Conservation (phyloP, 768 basidiomycete species). For the Psilocybe sp. region DNA sequence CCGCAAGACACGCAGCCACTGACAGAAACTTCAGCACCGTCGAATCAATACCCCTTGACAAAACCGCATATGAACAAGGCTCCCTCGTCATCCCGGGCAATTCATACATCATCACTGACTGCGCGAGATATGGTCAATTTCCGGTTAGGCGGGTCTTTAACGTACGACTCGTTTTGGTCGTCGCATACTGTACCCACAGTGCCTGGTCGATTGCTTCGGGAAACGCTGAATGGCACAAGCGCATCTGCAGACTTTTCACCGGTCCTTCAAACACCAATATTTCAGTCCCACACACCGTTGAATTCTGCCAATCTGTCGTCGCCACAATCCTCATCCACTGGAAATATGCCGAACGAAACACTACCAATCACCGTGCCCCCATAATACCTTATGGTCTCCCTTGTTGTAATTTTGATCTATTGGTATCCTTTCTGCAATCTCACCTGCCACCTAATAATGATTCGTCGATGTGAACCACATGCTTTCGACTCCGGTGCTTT, state of each 20-base stretch:
- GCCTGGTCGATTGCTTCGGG: conserved; percentile 11
- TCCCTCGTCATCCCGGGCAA: conserved; percentile 11
- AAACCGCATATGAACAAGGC: conserved; percentile 16
- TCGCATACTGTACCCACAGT: conserved; percentile 35
- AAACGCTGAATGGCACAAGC: not conserved
- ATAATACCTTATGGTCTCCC: conserved; percentile 7
- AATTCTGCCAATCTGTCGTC: not conserved
- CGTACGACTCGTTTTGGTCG: conserved; percentile 67
- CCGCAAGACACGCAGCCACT: not conserved
- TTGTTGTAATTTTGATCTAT: conserved; percentile 16
- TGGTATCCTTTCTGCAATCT: conserved; percentile 13
- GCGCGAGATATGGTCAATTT: conserved; percentile 25
- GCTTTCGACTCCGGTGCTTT: conserved; percentile 11
- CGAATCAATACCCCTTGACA: too few relatives aligned
- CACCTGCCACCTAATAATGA: conserved; percentile 16
- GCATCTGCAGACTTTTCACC: conserved; percentile 1
- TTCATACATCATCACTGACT: conserved; percentile 14
- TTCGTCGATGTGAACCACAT: conserved; percentile 7
- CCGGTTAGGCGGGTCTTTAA: conserved; percentile 33
- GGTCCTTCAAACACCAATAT: conserved; percentile 7
- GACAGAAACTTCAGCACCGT: not conserved
- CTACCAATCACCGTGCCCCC: conserved; percentile 8
- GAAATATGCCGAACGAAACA: not conserved
- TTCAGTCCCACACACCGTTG: not conserved
- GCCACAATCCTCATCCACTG: not conserved